These are phyloP conservation scores for Termitomyces sp. DNA, from an alignment of 768 basidiomycete species.

Conservation along the genomic window DNA sequence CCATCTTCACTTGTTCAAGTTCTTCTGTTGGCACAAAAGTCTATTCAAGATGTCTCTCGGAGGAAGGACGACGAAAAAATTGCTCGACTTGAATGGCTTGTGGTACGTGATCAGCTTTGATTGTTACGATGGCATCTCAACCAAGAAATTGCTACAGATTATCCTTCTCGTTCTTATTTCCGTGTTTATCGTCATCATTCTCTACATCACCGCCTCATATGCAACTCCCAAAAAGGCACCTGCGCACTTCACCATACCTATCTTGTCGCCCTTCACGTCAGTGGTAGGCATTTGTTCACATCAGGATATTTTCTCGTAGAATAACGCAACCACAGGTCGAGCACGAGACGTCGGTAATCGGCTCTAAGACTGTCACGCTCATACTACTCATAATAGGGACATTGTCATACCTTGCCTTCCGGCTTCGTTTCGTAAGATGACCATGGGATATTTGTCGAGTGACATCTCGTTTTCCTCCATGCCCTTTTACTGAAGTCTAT, in stretches of 20 bases:
- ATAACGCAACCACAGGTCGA: constrained; percentile 49
- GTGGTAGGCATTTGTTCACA: constrained; percentile 42
- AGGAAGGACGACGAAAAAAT: constrained; percentile 43
- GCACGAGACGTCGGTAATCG: constrained; percentile 61
- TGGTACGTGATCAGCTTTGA: constrained; percentile 34
- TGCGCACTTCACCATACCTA: constrained; percentile 72
- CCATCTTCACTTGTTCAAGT: neutral
- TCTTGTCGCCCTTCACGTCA: constrained; percentile 73
- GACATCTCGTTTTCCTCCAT: neutral
- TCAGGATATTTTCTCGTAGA: neutral
- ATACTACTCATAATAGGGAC: constrained; percentile 33
- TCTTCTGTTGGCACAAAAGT: constrained; percentile 28
- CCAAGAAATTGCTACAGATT: constrained; percentile 17
- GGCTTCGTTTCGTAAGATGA: constrained; percentile 27
- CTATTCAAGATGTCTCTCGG: constrained; percentile 27
- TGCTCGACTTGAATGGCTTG: constrained; percentile 40
- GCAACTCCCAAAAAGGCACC: constrained; percentile 26
- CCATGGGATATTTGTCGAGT: too few species aligned
- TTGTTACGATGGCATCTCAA: neutral
- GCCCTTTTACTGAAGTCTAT: neutral
- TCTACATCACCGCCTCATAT: constrained; percentile 27
- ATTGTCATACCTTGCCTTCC: constrained; percentile 37
- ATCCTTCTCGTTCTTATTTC: constrained; percentile 29
- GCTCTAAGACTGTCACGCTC: constrained; percentile 38
- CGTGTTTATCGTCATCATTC: constrained; percentile 28